Evolutionary conservation across 2,329 filamentous ascomycete species (phyloP).

Genomic region (Apiospora phragmitis): DNA sequence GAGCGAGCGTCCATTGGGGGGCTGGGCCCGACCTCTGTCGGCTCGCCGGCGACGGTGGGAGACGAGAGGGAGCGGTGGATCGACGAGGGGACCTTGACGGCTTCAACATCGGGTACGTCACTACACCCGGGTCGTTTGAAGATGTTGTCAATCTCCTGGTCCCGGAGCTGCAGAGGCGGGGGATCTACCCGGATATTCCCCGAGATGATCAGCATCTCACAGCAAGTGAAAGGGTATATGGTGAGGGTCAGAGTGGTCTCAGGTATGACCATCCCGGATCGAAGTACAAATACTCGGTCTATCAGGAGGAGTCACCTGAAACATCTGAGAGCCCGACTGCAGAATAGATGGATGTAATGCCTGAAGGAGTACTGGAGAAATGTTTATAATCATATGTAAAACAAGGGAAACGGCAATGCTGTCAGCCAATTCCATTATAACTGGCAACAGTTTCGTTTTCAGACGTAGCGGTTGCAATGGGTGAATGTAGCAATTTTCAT

Average conservation of each 20-base stretch:
- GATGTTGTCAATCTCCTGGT: conserved; percentile 30
- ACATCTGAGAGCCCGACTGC: conserved; percentile 18
- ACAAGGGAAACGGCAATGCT: too few species aligned
- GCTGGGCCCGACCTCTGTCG: conserved; percentile 25
- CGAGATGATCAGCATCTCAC: conserved; percentile 42
- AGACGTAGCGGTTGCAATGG: too few species aligned
- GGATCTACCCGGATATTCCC: conserved; percentile 31
- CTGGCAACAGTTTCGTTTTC: too few species aligned
- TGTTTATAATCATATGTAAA: too few species aligned
- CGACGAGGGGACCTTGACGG: conserved; percentile 28
- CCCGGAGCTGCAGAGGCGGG: conserved; percentile 27
- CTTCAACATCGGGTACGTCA: conserved; percentile 30
- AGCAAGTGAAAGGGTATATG: conserved; percentile 62
- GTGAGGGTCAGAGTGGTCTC: conserved; percentile 56
- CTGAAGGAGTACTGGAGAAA: too few species aligned
- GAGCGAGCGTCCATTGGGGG: conserved; percentile 42
- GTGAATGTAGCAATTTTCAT: too few species aligned
- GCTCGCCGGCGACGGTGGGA: conserved; percentile 27
- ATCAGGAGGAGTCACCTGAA: conserved; percentile 49
- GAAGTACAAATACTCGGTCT: conserved; percentile 62
- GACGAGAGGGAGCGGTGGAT: conserved; percentile 30
- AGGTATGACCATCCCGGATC: conserved; percentile 60
- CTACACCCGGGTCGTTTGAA: conserved; percentile 29
- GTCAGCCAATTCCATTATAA: too few species aligned
- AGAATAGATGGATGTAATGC: neutral